Evolutionary conservation across 2,329 filamentous ascomycete genomes (phyloP).

Genomic region (Volutella citrinella): DNA sequence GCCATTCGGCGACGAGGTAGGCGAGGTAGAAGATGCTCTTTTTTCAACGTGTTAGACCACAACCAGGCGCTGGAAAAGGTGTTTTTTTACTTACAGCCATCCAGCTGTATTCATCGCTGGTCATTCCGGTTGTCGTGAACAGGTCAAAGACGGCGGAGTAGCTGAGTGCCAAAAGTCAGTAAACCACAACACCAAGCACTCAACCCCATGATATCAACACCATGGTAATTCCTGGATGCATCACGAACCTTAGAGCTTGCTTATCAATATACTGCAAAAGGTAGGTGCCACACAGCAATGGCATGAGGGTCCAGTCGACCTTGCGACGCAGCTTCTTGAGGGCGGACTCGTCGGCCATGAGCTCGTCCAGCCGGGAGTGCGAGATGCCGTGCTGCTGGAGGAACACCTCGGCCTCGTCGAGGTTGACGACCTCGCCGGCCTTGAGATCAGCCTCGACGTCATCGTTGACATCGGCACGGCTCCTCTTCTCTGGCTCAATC

Average conservation of each 20-base stretch:
- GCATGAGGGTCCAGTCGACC: conserved; percentile 49
- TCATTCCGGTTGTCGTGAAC: conserved; percentile 46
- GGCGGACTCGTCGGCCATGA: conserved; percentile 21
- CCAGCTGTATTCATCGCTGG: conserved; percentile 48
- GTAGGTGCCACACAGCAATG: conserved; percentile 48
- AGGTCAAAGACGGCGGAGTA: conserved; percentile 57
- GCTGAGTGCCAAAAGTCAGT: too few species aligned
- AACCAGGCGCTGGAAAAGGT: too few species aligned
- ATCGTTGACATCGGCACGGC: conserved; percentile 13
- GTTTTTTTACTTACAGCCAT: too few species aligned
- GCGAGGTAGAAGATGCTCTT: conserved; percentile 54
- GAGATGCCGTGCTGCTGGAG: conserved; percentile 24
- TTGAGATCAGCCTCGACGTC: conserved; percentile 24
- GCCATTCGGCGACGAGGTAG: conserved; percentile 42
- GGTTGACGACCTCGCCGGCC: conserved; percentile 18
- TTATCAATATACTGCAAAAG: conserved; percentile 56
- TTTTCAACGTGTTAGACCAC: too few species aligned
- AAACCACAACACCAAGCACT: too few species aligned
- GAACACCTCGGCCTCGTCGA: conserved; percentile 25
- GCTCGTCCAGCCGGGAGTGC: conserved; percentile 19
- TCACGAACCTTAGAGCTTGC: too few species aligned
- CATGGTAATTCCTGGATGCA: too few species aligned
- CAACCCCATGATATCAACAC: too few species aligned
- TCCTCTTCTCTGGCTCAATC: conserved; percentile 20
- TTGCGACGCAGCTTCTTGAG: conserved; percentile 33